Conservation (phyloP, 2,329 filamentous ascomycete genomes). For the Diplodia intermedia region DNA sequence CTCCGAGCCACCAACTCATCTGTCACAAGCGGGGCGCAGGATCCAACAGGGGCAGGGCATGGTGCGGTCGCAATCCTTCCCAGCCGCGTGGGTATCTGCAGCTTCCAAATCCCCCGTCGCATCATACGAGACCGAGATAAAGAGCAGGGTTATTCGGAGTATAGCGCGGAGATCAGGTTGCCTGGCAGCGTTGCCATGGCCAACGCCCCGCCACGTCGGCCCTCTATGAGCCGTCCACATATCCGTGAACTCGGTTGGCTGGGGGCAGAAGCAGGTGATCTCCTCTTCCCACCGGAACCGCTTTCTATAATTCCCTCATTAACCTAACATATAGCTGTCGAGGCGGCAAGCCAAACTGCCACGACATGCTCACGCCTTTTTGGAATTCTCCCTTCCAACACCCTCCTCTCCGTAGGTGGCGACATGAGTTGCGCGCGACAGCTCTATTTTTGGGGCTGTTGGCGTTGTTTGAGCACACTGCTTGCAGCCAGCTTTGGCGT, state of each 20-base stretch:
- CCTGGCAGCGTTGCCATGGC: conserved; percentile 11
- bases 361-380: conserved; percentile 16
- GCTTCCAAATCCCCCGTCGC: conserved; percentile 16
- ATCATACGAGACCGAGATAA: conserved; percentile 13
- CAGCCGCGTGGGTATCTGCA: conserved; percentile 15
- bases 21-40: background rate
- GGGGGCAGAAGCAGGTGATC: conserved; percentile 18
- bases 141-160: background rate
- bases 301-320: conserved; percentile 23
- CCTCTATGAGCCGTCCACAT: conserved; percentile 14
- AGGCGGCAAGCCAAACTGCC: conserved; percentile 21
- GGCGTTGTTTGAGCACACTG: background rate
- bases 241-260: conserved; percentile 9
- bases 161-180: conserved; percentile 18
- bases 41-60: conserved; percentile 3
- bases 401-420: conserved; percentile 5
- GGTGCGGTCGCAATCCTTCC: background rate
- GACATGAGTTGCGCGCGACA: background rate
- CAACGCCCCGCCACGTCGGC: conserved; percentile 6
- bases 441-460: conserved; percentile 9
- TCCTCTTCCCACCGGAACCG: background rate
- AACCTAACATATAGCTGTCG: conserved; percentile 16
- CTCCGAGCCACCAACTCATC: conserved; percentile 11
- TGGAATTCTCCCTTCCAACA: conserved; percentile 17
- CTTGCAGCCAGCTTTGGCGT: background rate